Conservation (phyloP, 2,329 filamentous ascomycete genomes). For the Aureobasidium subglaciale region DNA sequence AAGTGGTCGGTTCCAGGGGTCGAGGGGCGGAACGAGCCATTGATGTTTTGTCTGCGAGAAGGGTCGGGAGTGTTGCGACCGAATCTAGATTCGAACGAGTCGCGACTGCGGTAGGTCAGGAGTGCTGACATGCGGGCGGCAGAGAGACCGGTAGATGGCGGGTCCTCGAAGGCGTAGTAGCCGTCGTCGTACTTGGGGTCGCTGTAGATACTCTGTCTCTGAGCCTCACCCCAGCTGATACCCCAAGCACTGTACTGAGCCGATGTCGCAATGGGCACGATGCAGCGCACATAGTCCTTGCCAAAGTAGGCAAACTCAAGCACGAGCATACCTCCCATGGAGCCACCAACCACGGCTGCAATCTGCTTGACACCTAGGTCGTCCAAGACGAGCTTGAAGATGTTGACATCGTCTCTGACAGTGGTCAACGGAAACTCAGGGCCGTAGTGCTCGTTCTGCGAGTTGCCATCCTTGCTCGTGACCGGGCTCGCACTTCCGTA, state of each 20-base stretch:
- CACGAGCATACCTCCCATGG: conserved; percentile 85
- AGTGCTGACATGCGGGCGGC: conserved; percentile 96
- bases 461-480: conserved; percentile 77
- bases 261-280: conserved; percentile 79
- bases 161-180: conserved; percentile 83
- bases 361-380: conserved; percentile 73
- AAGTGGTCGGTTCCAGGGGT: conserved; percentile 41
- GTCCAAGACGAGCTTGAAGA: conserved; percentile 74
- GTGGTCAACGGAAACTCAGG: conserved; percentile 96
- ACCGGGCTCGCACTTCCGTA: conserved; percentile 85
- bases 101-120: conserved; percentile 89
- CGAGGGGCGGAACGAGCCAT: conserved; percentile 48
- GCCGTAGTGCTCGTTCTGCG: conserved; percentile 69
- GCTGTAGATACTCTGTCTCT: conserved; percentile 89
- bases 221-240: conserved; percentile 84
- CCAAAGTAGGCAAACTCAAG: conserved; percentile 89
- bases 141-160: conserved; percentile 77
- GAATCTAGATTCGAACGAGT: conserved; percentile 94
- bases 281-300: conserved; percentile 70
- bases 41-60: conserved; percentile 74
- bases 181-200: conserved; percentile 98
- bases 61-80: conserved; percentile 87
- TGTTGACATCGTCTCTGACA: conserved; percentile 86
- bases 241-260: conserved; percentile 82
- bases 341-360: conserved; percentile 73